These are phyloP conservation scores for Leccinum brunneo-olivaceum DNA, from an alignment of 1,284 basidiomycete species.

Conservation along the genomic window DNA sequence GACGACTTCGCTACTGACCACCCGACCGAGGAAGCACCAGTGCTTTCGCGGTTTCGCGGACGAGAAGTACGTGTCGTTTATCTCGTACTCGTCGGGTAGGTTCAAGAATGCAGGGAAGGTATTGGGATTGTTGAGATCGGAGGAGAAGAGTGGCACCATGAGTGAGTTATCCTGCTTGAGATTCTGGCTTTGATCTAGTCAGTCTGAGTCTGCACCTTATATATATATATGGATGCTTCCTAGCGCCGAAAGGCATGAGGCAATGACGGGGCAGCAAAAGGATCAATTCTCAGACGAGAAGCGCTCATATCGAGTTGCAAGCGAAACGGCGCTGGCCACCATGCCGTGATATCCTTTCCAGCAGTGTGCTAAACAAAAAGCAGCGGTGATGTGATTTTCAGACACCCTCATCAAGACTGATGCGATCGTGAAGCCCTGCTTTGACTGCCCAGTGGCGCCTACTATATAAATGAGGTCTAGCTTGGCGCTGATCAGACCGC, in stretches of 20 bases:
- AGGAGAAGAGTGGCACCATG: constrained; percentile 19
- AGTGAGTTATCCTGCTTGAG: constrained; percentile 5
- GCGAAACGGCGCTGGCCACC: neutral
- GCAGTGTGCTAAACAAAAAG: no score
- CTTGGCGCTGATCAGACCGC: constrained; percentile 4
- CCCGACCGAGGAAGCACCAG: constrained; percentile 27
- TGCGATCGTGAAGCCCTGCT: neutral
- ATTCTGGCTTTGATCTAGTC: neutral
- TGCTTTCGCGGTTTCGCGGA: constrained; percentile 23
- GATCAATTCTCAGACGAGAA: neutral
- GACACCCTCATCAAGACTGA: constrained; percentile 2
- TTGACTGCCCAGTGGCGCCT: neutral
- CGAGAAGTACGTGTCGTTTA: constrained; percentile 17
- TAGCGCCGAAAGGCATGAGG: constrained; percentile 5
- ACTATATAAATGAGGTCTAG: neutral
- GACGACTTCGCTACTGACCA: constrained; percentile 18
- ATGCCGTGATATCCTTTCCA: constrained; percentile 16
- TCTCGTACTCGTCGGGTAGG: constrained; percentile 20
- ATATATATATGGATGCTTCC: constrained; percentile 12
- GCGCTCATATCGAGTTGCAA: constrained; percentile 3
- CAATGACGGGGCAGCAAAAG: neutral
- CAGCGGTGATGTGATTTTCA: neutral
- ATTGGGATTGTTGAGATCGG: constrained; percentile 24
- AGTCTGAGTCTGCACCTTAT: constrained; percentile 7
- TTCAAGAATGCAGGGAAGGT: constrained; percentile 24